Evolutionary conservation across 1,284 basidiomycete species (phyloP).

Genomic region (Boletellus sp.): DNA sequence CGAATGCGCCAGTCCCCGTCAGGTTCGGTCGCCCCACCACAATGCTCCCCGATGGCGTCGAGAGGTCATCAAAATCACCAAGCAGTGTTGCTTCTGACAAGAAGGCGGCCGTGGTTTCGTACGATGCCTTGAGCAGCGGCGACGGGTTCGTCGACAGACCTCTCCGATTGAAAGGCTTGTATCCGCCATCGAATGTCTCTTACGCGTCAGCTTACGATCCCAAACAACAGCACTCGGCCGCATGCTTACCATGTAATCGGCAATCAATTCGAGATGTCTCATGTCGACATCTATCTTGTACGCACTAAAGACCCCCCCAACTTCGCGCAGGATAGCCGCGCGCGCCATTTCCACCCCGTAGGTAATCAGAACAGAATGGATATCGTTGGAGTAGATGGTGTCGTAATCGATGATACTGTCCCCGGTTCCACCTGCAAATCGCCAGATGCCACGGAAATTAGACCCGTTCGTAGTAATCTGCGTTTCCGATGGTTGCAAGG

Average conservation of each 20-base stretch:
- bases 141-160: constrained; percentile 91
- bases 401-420: constrained; percentile 78
- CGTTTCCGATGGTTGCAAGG: constrained; percentile 5
- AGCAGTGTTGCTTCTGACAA: constrained; percentile 91
- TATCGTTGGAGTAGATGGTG: constrained; percentile 91
- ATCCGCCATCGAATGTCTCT: constrained; percentile 95
- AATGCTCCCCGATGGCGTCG: constrained; percentile 87
- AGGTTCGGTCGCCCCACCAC: constrained; percentile 83
- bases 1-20: constrained; percentile 89
- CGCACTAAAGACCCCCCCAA: constrained; percentile 90
- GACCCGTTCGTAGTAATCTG: constrained; percentile 86
- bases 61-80: constrained; percentile 92
- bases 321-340: constrained; percentile 86
- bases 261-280: constrained; percentile 94
- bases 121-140: constrained; percentile 94
- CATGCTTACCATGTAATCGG: constrained; percentile 91
- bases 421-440: constrained; percentile 64
- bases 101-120: constrained; percentile 96
- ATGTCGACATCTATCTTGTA: constrained; percentile 97
- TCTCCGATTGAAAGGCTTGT: constrained; percentile 96
- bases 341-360: constrained; percentile 99
- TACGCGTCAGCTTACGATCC: constrained; percentile 5
- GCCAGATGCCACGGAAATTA: constrained; percentile 91
- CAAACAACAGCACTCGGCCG: background rate
- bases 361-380: constrained; percentile 86